Evolutionary conservation across 163 green algal species (phyloP).

Genomic region (Chloromonas sp.): DNA sequence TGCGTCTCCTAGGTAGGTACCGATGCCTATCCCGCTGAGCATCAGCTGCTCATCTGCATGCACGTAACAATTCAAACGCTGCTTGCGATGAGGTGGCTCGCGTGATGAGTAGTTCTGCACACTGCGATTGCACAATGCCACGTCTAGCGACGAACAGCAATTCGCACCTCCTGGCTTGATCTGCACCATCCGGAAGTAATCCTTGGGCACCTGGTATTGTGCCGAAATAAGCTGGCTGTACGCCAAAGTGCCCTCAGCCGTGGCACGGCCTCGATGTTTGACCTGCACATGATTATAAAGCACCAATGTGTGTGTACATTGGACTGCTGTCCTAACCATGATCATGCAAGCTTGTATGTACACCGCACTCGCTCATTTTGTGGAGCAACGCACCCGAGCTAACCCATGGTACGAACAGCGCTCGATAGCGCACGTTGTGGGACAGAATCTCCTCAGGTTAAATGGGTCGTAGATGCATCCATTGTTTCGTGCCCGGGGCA

Average conservation of each 20-base stretch:
- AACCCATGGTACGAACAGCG: conserved; percentile 11
- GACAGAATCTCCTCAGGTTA: conserved; percentile 22
- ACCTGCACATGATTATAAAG: neutral
- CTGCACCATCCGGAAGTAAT: neutral
- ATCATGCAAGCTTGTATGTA: neutral
- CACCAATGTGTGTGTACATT: neutral
- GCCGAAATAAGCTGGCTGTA: neutral
- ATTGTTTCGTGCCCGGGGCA: conserved; percentile 12
- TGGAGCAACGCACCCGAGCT: neutral
- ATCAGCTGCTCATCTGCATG: conserved; percentile 18
- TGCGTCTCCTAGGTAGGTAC: conserved; percentile 64
- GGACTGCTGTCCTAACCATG: neutral
- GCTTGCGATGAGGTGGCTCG: neutral
- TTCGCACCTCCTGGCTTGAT: neutral
- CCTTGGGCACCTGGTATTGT: neutral
- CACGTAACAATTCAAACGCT: neutral
- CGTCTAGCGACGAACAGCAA: neutral
- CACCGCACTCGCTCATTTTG: neutral
- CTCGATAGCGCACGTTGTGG: conserved; percentile 17
- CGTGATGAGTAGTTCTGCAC: neutral
- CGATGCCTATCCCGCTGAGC: conserved; percentile 51
- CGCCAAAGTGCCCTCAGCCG: neutral
- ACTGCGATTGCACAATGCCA: neutral
- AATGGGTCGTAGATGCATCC: conserved; percentile 26
- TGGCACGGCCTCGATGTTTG: neutral